Base-by-base conservation (phyloP, 1,139 yeast genomes). In the Hansenula anomala region DNA sequence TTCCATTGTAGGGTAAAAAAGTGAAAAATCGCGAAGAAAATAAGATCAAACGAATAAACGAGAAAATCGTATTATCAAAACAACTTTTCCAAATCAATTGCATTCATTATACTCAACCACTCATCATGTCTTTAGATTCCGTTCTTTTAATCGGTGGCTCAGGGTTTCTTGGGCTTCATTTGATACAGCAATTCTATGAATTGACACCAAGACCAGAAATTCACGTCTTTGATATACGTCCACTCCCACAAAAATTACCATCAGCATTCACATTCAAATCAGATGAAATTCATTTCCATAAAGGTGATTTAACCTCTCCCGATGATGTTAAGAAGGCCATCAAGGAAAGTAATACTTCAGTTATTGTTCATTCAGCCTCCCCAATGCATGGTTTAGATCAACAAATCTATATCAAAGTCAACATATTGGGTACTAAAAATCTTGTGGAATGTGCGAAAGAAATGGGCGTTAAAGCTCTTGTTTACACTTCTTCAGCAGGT, bases 401-500 rank as follows among this genome's bases (percentile, higher is more conserved):
- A 47, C 80, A 75, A 28, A 75, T 92, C 34, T 92, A 92, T 61
- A 83, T 82, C 51, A 85, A 85, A 56, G 98, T 94, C 38, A 94
- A 94, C 55, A 94, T 94, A 23, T 75, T 78, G 37, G 99, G 99
- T 30, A 94, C 98, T 3, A 66, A 71, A 41, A 86, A 83, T 49
- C 73, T 92, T 29, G 65, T 92, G 33, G 67, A 75, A 31, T 85
- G 83, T 31, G 80, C 90, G 22, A 73, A 79, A 56, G 66, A 64
- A 34, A 52, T 67, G 36, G 56, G 61, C 20, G 71, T 84, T 4
- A 73, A 73, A 41, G 94, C 92, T 0, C 69, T 94, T 37, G 95
- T 94, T 1, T 92, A 90, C 63, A 94, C 99, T 0, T 89, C 97
- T 0, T 88, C 97, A 1, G 97, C 98, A 0, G 97, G 98, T 48